Conservation (phyloP, 176 grass and related monocot genomes). For the Bothriochloa decipiens region DNA sequence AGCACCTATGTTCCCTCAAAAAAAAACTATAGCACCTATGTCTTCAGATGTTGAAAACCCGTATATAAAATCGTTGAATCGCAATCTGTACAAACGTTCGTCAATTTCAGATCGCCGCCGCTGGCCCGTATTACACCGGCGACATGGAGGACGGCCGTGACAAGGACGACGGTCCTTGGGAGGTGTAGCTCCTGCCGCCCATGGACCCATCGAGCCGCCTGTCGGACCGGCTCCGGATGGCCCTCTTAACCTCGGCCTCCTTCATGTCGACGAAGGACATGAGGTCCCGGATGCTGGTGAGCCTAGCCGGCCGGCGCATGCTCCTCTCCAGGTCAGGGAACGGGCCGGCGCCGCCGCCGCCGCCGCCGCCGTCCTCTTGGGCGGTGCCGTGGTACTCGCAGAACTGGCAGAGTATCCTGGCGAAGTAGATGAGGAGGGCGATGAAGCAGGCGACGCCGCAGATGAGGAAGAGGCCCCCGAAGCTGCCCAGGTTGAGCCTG, state of each 20-base stretch:
- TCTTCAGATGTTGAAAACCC: background rate
- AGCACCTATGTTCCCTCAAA: too few relatives aligned
- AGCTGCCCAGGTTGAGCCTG: too few relatives aligned
- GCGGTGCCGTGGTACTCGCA: constrained; percentile 37
- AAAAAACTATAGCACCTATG: background rate
- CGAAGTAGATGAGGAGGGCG: too few relatives aligned
- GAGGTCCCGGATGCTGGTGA: constrained; percentile 67
- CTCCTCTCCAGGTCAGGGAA: constrained; percentile 41
- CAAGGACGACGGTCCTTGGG: background rate
- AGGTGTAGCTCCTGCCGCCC: constrained; percentile 16
- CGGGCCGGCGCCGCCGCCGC: background rate
- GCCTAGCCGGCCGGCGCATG: constrained; percentile 43
- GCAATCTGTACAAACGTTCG: background rate
- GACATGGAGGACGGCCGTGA: constrained; percentile 32
- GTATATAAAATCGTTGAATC: background rate
- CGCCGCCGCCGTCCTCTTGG: too few relatives aligned
- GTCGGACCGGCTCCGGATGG: constrained; percentile 65
- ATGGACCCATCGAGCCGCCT: constrained; percentile 45
- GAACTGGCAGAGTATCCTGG: too few relatives aligned
- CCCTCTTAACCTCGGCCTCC: constrained; percentile 74
- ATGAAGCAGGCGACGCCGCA: too few relatives aligned
- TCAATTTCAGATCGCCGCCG: background rate
- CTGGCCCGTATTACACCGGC: background rate
- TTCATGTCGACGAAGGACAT: constrained; percentile 83
- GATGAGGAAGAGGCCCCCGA: too few relatives aligned